A percentile compares a stretch with the other conserved stretches of the same genome.
Conservation (phyloP, 1,139 yeast species). For the Geotrichum citri-aurantii region DNA sequence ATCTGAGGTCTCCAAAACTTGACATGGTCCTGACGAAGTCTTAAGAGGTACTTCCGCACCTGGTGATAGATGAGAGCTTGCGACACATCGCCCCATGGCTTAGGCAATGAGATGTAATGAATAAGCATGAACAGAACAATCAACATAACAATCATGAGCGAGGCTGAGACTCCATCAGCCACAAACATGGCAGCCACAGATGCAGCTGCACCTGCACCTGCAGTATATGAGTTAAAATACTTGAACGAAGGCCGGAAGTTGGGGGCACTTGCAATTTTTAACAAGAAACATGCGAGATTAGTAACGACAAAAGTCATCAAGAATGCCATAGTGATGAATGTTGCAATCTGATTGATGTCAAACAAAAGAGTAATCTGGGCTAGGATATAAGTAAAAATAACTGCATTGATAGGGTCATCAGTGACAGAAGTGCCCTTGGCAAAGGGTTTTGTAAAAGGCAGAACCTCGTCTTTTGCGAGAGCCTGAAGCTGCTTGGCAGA, state of each 20-base stretch:
- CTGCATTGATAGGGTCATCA: constrained; percentile 56
- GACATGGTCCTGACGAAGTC: constrained; percentile 84
- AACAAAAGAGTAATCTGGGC: constrained; percentile 82
- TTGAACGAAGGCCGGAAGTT: constrained; percentile 92
- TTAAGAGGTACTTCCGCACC: constrained; percentile 78
- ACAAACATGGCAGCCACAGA: constrained; percentile 85
- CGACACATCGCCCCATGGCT: constrained; percentile 96
- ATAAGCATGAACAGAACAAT: constrained; percentile 64
- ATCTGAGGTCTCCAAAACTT: constrained; percentile 98
- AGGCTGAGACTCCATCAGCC: constrained; percentile 86
- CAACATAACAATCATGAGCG: constrained; percentile 62
- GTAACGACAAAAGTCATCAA: constrained; percentile 92
- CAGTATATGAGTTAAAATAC: constrained; percentile 78
- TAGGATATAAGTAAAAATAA: constrained; percentile 69
- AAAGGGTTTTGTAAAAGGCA: constrained; percentile 68
- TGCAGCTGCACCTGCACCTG: constrained; percentile 62
- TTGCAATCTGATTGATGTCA: constrained; percentile 89
- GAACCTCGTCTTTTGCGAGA: constrained; percentile 75
- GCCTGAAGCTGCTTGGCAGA: constrained; percentile 90
- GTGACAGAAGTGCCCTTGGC: constrained; percentile 40
- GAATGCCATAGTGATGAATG: constrained; percentile 94
- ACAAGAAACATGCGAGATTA: constrained; percentile 82
- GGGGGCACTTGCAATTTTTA: constrained; percentile 89
- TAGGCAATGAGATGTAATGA: constrained; percentile 89
- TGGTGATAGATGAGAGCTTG: constrained; percentile 92